Conservation (phyloP, 2,329 filamentous ascomycete species). For the Akanthomyces dipterigenus region DNA sequence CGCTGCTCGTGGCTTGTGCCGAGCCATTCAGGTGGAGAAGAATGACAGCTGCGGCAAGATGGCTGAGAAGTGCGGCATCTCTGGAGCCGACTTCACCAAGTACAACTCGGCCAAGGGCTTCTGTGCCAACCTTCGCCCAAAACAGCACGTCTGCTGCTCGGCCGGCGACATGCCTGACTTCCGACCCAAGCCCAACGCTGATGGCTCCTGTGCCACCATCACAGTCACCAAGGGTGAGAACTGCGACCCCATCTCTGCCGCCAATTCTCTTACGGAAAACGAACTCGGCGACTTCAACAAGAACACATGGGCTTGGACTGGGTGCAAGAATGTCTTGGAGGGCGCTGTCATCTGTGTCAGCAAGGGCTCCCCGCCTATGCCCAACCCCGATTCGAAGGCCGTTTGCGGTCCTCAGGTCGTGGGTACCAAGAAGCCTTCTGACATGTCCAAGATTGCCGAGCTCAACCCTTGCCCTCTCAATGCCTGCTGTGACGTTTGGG, state of each 20-base stretch:
- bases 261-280: constrained; percentile 12
- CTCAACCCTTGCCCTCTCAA: constrained; percentile 26
- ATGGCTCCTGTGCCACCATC: constrained; percentile 31
- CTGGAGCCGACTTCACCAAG: constrained; percentile 28
- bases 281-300: constrained; percentile 21
- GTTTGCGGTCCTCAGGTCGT: constrained; percentile 18
- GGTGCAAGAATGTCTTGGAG: constrained; percentile 13
- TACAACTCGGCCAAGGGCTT: constrained; percentile 28
- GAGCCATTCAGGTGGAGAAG: constrained; percentile 21
- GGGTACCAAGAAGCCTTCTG: constrained; percentile 16
- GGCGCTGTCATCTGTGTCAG: constrained; percentile 18
- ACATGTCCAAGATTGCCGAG: constrained; percentile 13
- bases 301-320: constrained; percentile 20
- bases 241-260: constrained; percentile 25
- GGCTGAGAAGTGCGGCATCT: constrained; percentile 32
- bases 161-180: constrained; percentile 27
- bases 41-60: constrained; percentile 32
- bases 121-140: constrained; percentile 20
- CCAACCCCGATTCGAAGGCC: constrained; percentile 14
- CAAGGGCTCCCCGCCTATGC: constrained; percentile 18
- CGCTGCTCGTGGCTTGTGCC: not conserved
- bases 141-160: constrained; percentile 27
- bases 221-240: constrained; percentile 25
- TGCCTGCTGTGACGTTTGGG: constrained; percentile 28
- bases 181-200: constrained; percentile 24